These are phyloP conservation scores for Streptanthus diversifolius DNA, from an alignment of 345 rosid species.

Conservation along the genomic window DNA sequence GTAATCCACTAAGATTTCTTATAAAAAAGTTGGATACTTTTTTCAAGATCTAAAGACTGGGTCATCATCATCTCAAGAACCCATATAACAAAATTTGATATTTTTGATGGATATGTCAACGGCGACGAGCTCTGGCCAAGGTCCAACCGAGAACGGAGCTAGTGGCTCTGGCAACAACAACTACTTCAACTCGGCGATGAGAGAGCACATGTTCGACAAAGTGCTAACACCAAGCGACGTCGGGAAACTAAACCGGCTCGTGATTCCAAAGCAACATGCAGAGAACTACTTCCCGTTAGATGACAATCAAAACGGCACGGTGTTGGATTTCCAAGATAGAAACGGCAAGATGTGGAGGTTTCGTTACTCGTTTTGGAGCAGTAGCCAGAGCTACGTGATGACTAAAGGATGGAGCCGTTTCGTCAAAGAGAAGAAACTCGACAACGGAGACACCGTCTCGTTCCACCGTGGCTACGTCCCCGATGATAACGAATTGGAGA, in stretches of 20 bases:
- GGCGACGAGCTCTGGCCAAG: conserved; percentile 40
- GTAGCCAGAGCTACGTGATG: conserved; percentile 97
- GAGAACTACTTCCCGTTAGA: conserved; percentile 66
- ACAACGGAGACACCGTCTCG: conserved; percentile 75
- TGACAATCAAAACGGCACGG: conserved; percentile 52
- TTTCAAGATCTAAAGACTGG: conserved; percentile 23
- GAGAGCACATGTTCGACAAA: conserved; percentile 73
- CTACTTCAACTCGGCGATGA: conserved; percentile 32
- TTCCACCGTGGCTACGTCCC: conserved; percentile 63
- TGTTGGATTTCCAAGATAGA: conserved; percentile 75
- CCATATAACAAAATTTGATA: conserved; percentile 17
- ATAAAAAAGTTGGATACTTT: conserved; percentile 14
- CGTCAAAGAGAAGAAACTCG: conserved; percentile 82
- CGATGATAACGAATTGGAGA: conserved; percentile 45
- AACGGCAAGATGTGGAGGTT: conserved; percentile 73
- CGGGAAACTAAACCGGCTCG: conserved; percentile 72
- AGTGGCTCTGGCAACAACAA: conserved; percentile 16
- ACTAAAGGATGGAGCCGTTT: conserved; percentile 95
- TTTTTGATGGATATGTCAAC: conserved; percentile 43
- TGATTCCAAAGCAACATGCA: conserved; percentile 80
- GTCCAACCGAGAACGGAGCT: conserved; percentile 21
- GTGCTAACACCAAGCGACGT: conserved; percentile 78
- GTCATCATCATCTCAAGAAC: not conserved
- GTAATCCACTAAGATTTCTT: not conserved
- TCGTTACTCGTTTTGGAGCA: conserved; percentile 87